Evolutionary conservation across 768 basidiomycete species (phyloP).

Genomic region (Nevesoporus exiguus): DNA sequence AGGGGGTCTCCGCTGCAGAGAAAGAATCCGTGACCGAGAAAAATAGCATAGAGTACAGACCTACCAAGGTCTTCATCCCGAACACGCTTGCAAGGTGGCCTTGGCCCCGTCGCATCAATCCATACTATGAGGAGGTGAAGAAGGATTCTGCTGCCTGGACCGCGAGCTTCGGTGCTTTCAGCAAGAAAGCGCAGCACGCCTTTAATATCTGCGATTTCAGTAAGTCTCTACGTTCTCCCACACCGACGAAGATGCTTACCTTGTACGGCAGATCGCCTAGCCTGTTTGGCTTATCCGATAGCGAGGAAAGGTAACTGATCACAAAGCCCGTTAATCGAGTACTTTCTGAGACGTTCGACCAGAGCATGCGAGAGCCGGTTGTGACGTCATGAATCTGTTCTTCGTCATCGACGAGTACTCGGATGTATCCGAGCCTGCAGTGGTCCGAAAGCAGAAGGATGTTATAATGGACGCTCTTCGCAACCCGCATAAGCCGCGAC

Average conservation of each 20-base stretch:
- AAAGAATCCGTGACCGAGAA: not conserved
- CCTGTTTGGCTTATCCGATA: slow-evolving; percentile 9
- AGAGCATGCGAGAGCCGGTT: slow-evolving; percentile 33
- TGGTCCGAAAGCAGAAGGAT: slow-evolving; percentile 24
- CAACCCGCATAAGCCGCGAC: slow-evolving; percentile 10
- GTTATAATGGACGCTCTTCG: slow-evolving; percentile 22
- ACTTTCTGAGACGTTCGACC: not conserved
- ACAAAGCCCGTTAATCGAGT: not conserved
- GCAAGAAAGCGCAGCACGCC: slow-evolving; percentile 11
- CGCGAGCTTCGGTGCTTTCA: slow-evolving; percentile 7
- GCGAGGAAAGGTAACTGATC: slow-evolving; percentile 8
- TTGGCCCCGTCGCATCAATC: slow-evolving; percentile 14
- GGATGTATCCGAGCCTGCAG: slow-evolving; percentile 36
- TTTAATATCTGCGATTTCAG: slow-evolving; percentile 13
- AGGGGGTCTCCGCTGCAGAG: not conserved
- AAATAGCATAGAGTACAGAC: not conserved
- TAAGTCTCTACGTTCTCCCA: not conserved
- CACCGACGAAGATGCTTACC: not conserved
- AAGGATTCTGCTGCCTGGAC: slow-evolving; percentile 12
- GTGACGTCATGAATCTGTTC: slow-evolving; percentile 51
- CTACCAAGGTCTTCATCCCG: slow-evolving; percentile 12
- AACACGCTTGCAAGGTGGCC: slow-evolving; percentile 18
- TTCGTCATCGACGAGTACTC: slow-evolving; percentile 51
- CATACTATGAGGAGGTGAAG: slow-evolving; percentile 5
- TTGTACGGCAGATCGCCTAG: slow-evolving; percentile 3